Percentiles rank a stretch among this genome's conserved stretches.
These are phyloP conservation scores for Auriscalpium microsporum DNA, from an alignment of 768 basidiomycete species.

Conservation along the genomic window DNA sequence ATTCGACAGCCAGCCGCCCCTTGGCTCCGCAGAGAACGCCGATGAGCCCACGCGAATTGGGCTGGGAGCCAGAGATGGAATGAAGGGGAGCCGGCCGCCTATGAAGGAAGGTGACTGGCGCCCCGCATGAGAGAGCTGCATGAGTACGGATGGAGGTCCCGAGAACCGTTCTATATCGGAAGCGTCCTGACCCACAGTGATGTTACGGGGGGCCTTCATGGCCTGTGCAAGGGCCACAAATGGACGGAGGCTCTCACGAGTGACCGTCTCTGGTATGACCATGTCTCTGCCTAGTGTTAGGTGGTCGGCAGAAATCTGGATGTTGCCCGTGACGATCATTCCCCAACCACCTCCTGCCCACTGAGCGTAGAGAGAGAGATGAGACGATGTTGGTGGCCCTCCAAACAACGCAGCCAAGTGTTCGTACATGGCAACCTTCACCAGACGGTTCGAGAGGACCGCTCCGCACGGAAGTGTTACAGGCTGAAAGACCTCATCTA, in stretches of 20 bases:
- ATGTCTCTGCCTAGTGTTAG: slow-evolving; percentile 68
- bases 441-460: slow-evolving; percentile 10
- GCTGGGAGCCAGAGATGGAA: slow-evolving; percentile 65
- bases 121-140: slow-evolving; percentile 80
- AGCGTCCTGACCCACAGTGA: background rate
- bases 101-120: slow-evolving; percentile 73
- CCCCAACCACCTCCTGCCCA: slow-evolving; percentile 82
- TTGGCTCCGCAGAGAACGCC: background rate
- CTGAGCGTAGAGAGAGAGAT: slow-evolving; percentile 55
- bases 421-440: slow-evolving; percentile 86
- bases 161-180: background rate
- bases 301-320: slow-evolving; percentile 58
- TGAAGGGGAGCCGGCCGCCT: slow-evolving; percentile 55
- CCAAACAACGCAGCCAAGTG: slow-evolving; percentile 59
- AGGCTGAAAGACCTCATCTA: background rate
- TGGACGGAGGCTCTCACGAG: slow-evolving; percentile 35
- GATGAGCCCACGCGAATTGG: slow-evolving; percentile 39
- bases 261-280: slow-evolving; percentile 40
- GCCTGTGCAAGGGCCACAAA: slow-evolving; percentile 41
- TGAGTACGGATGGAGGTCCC: slow-evolving; percentile 27
- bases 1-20: slow-evolving; percentile 24
- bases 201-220: slow-evolving; percentile 35
- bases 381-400: slow-evolving; percentile 61
- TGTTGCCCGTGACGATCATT: slow-evolving; percentile 82
- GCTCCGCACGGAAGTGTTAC: slow-evolving; percentile 9